These are phyloP conservation scores for Aureobasidium musti DNA, from an alignment of 2,329 filamentous ascomycete genomes.

Conservation along the genomic window DNA sequence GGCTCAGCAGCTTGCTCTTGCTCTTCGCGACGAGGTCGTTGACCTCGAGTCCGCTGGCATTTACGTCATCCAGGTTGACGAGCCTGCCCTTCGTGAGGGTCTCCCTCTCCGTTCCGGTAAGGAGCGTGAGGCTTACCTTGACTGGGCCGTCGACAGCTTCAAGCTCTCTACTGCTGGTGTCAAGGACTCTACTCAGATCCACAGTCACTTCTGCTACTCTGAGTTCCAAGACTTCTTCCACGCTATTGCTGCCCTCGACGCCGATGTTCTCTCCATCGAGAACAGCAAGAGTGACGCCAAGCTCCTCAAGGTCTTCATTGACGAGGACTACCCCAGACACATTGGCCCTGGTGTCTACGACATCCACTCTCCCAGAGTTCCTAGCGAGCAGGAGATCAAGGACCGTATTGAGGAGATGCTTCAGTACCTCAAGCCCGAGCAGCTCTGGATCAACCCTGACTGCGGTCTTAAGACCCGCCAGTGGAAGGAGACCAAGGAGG, in stretches of 20 bases:
- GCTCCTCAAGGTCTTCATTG: constrained; percentile 97
- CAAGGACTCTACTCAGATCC: constrained; percentile 94
- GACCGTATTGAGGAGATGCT: constrained; percentile 98
- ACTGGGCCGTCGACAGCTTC: constrained; percentile 98
- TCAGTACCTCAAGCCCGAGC: constrained; percentile 89
- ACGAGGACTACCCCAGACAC: constrained; percentile 95
- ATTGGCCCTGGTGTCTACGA: constrained; percentile 99
- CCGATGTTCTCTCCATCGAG: constrained; percentile 98
- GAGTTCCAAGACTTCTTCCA: constrained; percentile 99
- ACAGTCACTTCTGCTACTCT: constrained; percentile 99
- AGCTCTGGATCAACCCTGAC: constrained; percentile 99
- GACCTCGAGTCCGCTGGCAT: constrained; percentile 97
- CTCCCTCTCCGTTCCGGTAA: constrained; percentile 90
- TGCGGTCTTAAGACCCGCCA: constrained; percentile 99
- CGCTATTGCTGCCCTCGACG: constrained; percentile 96
- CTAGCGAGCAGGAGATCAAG: constrained; percentile 97
- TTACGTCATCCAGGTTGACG: constrained; percentile 98
- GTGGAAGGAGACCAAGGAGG: constrained; percentile 98
- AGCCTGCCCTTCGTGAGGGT: constrained; percentile 99
- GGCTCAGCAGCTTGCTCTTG: constrained; percentile 97
- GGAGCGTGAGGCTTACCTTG: constrained; percentile 95
- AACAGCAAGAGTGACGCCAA: constrained; percentile 99
- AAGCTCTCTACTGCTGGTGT: constrained; percentile 92
- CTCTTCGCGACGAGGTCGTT: constrained; percentile 96
- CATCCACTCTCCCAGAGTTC: constrained; percentile 98